Percentiles rank a stretch among this genome's conserved stretches.
These are phyloP conservation scores for Macrolepiota dolichaula DNA, from an alignment of 768 basidiomycete species.

Conservation along the genomic window DNA sequence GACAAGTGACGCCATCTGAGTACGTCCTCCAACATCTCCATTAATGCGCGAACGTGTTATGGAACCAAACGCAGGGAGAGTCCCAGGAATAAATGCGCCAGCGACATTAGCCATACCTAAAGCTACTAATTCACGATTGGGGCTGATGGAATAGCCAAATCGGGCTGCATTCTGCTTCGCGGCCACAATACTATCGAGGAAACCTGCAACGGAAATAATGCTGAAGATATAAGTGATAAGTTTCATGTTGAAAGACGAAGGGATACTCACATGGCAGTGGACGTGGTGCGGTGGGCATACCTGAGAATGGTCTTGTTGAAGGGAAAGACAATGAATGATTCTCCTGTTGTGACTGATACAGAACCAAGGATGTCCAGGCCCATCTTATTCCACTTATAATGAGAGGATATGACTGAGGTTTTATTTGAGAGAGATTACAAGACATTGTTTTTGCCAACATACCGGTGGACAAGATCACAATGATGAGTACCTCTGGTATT, in stretches of 20 bases:
- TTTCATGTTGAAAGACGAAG: neutral
- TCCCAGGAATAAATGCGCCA: constrained; percentile 81
- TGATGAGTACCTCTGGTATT: constrained; percentile 86
- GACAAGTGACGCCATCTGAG: constrained; percentile 85
- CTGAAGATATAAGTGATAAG: constrained; percentile 30
- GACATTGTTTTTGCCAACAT: constrained; percentile 21
- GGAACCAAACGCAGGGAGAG: constrained; percentile 88
- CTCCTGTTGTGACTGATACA: constrained; percentile 61
- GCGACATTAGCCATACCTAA: constrained; percentile 81
- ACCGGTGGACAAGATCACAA: constrained; percentile 84
- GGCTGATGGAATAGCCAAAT: constrained; percentile 85
- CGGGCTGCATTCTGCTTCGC: constrained; percentile 89
- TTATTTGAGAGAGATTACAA: neutral
- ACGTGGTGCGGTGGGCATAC: constrained; percentile 76
- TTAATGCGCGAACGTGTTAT: constrained; percentile 92
- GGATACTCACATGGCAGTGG: constrained; percentile 66
- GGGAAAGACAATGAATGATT: constrained; percentile 72
- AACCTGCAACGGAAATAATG: constrained; percentile 80
- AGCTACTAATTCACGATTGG: constrained; percentile 94
- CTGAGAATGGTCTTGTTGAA: constrained; percentile 53
- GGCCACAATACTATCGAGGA: constrained; percentile 91
- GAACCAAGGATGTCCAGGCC: constrained; percentile 85
- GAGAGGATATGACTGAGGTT: constrained; percentile 59
- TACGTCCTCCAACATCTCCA: constrained; percentile 82
- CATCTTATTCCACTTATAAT: constrained; percentile 69